phyloP scores from a whole-genome alignment of 177 flowering plant species.

The Vitis hybrid region DNA sequence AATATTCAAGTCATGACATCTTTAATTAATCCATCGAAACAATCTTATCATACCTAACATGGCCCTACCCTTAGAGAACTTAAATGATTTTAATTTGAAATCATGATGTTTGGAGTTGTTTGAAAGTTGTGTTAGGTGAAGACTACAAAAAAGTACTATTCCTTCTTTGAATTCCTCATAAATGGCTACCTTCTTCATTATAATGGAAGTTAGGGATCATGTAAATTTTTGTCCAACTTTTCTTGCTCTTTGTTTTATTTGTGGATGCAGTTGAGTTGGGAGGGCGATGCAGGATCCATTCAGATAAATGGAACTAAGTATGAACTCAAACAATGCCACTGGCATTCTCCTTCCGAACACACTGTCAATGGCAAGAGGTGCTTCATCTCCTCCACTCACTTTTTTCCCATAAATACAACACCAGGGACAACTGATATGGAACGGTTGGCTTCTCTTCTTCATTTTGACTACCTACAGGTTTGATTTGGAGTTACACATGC shows the following conservation, averaged over 20 bases:
- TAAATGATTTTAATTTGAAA: no score
- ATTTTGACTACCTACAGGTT: slow-evolving; percentile 23
- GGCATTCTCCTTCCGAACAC: slow-evolving; percentile 72
- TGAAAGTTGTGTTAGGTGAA: no score
- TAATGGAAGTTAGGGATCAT: no score
- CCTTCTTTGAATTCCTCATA: no score
- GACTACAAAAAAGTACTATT: no score
- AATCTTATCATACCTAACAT: not conserved
- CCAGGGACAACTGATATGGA: not conserved
- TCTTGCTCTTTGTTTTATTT: not conserved
- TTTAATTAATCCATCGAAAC: not conserved
- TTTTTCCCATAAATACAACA: no score
- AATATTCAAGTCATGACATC: not conserved
- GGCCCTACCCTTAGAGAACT: not conserved
- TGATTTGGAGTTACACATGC: slow-evolving; percentile 44
- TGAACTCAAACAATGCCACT: slow-evolving; percentile 44
- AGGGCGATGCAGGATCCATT: slow-evolving; percentile 47
- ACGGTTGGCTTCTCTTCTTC: not conserved
- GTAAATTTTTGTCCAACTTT: not conserved
- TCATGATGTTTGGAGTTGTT: no score
- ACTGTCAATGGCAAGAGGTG: slow-evolving; percentile 46
- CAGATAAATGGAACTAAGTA: slow-evolving; percentile 46
- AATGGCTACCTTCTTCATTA: no score
- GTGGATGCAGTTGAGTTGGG: slow-evolving; percentile 51
- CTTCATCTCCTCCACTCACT: not conserved